Conservation (phyloP, 2,329 filamentous ascomycete species). For the Chrysoporthe puriensis region DNA sequence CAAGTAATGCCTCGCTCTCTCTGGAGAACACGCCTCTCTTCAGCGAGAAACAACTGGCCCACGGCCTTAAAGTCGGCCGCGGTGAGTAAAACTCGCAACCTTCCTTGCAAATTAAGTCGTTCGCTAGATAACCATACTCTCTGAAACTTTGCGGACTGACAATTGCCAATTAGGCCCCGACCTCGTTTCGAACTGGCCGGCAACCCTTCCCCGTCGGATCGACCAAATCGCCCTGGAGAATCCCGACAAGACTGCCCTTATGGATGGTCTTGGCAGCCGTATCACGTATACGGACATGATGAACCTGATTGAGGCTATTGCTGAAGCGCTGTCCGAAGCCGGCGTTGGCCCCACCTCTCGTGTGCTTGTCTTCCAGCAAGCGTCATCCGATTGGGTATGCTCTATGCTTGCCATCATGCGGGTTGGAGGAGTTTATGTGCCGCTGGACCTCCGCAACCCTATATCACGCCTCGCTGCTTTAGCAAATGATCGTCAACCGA, state of each 20-base stretch:
- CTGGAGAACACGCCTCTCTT: neutral
- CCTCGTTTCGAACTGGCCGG: neutral
- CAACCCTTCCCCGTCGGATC: conserved; percentile 32
- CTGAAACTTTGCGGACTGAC: conserved; percentile 33
- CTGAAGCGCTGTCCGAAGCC: conserved; percentile 33
- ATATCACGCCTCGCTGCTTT: conserved; percentile 38
- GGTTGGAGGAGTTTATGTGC: conserved; percentile 44
- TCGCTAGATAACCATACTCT: conserved; percentile 27
- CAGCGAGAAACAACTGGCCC: conserved; percentile 18
- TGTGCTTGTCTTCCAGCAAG: conserved; percentile 46
- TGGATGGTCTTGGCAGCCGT: conserved; percentile 29
- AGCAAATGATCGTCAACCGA: conserved; percentile 17
- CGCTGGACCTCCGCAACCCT: conserved; percentile 43
- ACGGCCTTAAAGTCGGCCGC: conserved; percentile 30
- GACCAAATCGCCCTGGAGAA: conserved; percentile 37
- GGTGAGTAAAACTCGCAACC: conserved; percentile 14
- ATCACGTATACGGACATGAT: conserved; percentile 43
- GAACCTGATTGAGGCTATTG: conserved; percentile 41
- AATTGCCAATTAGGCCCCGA: neutral
- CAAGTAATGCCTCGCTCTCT: neutral
- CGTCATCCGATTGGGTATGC: conserved; percentile 40
- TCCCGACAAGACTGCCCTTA: conserved; percentile 27
- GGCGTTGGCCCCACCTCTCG: conserved; percentile 21
- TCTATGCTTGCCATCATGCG: conserved; percentile 46
- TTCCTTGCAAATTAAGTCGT: too few relatives aligned